Base-by-base conservation (phyloP, 1,139 yeast genomes). In the Yamadazyma buinensis region DNA sequence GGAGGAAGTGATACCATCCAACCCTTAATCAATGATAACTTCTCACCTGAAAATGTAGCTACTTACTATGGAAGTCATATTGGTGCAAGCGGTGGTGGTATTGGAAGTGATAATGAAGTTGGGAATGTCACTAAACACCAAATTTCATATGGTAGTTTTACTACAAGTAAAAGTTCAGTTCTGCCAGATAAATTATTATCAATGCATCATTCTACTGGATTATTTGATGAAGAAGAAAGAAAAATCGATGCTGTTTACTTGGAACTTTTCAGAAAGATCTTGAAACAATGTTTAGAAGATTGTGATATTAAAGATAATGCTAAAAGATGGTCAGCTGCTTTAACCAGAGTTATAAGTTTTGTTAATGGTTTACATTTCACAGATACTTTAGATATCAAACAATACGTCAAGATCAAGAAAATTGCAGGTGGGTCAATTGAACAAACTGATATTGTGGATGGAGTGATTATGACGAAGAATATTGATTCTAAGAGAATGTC, bases 401-500 rank as follows among this genome's bases (percentile, higher is more conserved):
- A 85, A 44, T 90, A 87, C 55, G 80, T 92, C 31, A 94, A 94
- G 52, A 71, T 92, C 32, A 94, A 92, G 52, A 73, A 88, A 42
- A 77, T 90, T 10, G 70, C 82, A 1, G 98, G 98, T 0, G 92
- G 92, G 0, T 56, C 64, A 1, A 67, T 77, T 7, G 65, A 66
- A 12, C 81, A 83, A 32, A 77, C 95, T 0, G 61, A 64, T 24
- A 74, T 78, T 29, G 57, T 90, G 12, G 80, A 84, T 50, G 99
- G 98, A 1, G 61, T 87, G 6, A 83, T 86, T 10, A 87, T 90
- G 57, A 84, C 97, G 0, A 88, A 90, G 46, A 77, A 82, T 22
- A 65, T 90, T 26, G 95, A 95, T n/a, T 67, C 85, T 28, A 86
- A 82, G 50, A 59, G 74, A 3, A 94, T 94, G 98, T 75, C 87